Evolutionary conservation across 495 filamentous ascomycete genomes (phyloP).

Genomic region (Trypethelium eluteriae): DNA sequence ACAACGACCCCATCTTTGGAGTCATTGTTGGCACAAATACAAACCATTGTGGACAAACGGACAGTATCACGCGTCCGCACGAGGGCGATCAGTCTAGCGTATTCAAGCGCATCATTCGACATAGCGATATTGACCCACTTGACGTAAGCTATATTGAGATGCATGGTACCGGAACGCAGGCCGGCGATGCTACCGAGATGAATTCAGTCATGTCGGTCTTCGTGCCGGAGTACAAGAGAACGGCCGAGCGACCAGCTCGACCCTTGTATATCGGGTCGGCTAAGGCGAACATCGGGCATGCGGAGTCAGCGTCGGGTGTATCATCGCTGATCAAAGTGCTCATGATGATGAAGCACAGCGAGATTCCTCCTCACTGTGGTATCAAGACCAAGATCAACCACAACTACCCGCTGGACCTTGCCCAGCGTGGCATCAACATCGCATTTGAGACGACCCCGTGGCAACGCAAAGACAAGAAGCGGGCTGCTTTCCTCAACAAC

Average conservation of each 20-base stretch:
- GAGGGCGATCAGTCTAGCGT: slow-evolving; percentile 25
- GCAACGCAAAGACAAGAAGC: slow-evolving; percentile 24
- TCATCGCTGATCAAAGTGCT: slow-evolving; percentile 35
- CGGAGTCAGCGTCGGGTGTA: slow-evolving; percentile 32
- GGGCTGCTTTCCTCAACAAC: slow-evolving; percentile 60
- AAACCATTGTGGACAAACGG: slow-evolving; percentile 33
- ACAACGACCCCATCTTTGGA: slow-evolving; percentile 29
- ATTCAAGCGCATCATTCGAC: slow-evolving; percentile 22
- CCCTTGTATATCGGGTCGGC: slow-evolving; percentile 31
- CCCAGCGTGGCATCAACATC: slow-evolving; percentile 34
- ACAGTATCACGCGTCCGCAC: slow-evolving; percentile 37
- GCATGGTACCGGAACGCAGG: slow-evolving; percentile 41
- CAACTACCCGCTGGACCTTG: slow-evolving; percentile 27
- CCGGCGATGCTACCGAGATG: slow-evolving; percentile 36
- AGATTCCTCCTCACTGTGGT: slow-evolving; percentile 34
- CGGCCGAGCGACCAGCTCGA: neutral
- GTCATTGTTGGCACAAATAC: slow-evolving; percentile 25
- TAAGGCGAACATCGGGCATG: slow-evolving; percentile 36
- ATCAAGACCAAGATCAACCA: slow-evolving; percentile 40
- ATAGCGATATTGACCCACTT: slow-evolving; percentile 19
- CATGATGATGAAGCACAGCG: slow-evolving; percentile 35
- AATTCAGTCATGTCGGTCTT: slow-evolving; percentile 29
- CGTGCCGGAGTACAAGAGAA: slow-evolving; percentile 23
- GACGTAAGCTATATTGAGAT: slow-evolving; percentile 34
- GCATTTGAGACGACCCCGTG: slow-evolving; percentile 28